Percentiles rank a stretch among this genome's conserved stretches.
phyloP scores from a whole-genome alignment of 306 rosid genomes.

The Dalbergia cultrata region DNA sequence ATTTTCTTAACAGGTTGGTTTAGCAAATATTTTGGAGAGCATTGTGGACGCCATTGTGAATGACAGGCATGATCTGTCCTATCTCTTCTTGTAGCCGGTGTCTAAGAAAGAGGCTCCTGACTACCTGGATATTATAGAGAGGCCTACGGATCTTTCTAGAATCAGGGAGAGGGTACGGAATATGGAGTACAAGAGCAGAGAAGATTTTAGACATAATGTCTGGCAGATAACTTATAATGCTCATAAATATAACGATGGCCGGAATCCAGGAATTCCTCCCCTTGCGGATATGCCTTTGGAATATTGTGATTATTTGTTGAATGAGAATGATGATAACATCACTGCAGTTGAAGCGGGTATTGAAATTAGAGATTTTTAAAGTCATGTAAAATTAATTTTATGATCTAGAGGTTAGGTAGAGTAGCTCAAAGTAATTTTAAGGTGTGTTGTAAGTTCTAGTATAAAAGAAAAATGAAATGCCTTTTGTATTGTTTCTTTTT shows the following conservation, averaged over 20 bases:
- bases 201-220: conserved; percentile 85
- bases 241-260: conserved; percentile 81
- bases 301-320: conserved; percentile 83
- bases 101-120: conserved; percentile 95
- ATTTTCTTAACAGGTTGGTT: conserved; percentile 71
- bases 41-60: conserved; percentile 75
- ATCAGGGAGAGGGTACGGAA: conserved; percentile 85
- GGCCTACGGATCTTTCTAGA: conserved; percentile 92
- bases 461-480: conserved; percentile 24
- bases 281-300: conserved; percentile 90
- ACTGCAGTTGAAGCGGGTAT: conserved; percentile 94
- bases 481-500: conserved; percentile 6
- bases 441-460: conserved; percentile 31
- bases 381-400: conserved; percentile 37
- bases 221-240: conserved; percentile 90
- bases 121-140: conserved; percentile 77
- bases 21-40: conserved; percentile 96
- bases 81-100: conserved; percentile 86
- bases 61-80: conserved; percentile 70
- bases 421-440: conserved; percentile 6
- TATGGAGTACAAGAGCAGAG: conserved; percentile 91
- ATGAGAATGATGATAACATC: conserved; percentile 77
- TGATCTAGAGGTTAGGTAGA: conserved; percentile 27
- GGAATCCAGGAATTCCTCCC: conserved; percentile 95
- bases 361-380: conserved; percentile 64